phyloP scores from a whole-genome alignment of 108 stramenopile species.

The Cyclotella sp. region DNA sequence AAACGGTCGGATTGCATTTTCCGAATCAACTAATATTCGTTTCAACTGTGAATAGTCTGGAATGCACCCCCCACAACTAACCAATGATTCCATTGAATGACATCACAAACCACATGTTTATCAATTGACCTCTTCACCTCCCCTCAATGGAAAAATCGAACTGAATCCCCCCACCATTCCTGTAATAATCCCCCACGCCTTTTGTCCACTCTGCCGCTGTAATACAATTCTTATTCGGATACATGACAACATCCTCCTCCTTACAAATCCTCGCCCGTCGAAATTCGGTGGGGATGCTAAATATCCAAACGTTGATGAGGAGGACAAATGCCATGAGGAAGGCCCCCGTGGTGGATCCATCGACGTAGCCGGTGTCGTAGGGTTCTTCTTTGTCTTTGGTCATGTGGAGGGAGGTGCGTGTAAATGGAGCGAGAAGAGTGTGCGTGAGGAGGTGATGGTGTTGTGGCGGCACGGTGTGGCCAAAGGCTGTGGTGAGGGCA shows the following conservation, averaged over 20 bases:
- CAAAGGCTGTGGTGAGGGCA: neutral
- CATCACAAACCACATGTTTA: neutral
- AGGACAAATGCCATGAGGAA: conserved; percentile 33
- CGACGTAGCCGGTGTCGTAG: conserved; percentile 29
- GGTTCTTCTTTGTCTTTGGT: conserved; percentile 29
- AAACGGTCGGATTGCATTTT: too few relatives aligned
- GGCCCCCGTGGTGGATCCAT: conserved; percentile 28
- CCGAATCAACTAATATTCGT: too few relatives aligned
- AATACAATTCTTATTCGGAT: conserved; percentile 56
- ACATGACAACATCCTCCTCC: conserved; percentile 40
- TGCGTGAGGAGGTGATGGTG: neutral
- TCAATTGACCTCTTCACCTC: neutral
- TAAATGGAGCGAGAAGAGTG: neutral
- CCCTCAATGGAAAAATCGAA: conserved; percentile 53
- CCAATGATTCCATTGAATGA: neutral
- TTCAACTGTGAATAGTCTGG: too few relatives aligned
- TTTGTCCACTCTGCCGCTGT: conserved; percentile 52
- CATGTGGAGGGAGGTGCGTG: neutral
- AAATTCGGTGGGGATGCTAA: conserved; percentile 61
- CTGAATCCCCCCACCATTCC: conserved; percentile 55
- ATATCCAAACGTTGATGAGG: conserved; percentile 49
- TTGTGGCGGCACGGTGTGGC: neutral
- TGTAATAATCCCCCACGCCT: conserved; percentile 54
- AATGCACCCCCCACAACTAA: neutral
- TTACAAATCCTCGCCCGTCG: conserved; percentile 57